Evolutionary conservation across 2,329 filamentous ascomycete species (phyloP).

Genomic region (Mycocentrospora acerina): DNA sequence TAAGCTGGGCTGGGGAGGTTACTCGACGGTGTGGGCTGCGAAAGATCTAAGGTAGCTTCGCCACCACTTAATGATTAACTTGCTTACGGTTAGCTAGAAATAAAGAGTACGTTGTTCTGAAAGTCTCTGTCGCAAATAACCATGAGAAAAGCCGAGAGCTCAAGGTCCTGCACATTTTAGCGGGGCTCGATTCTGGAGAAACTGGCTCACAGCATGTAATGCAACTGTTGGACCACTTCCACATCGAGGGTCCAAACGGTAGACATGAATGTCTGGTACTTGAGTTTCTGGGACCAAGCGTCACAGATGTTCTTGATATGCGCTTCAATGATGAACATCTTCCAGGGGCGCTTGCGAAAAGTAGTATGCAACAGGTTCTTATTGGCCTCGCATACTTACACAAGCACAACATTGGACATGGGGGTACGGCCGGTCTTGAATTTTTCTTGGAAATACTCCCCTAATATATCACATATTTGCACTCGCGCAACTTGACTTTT

Average conservation of each 20-base stretch:
- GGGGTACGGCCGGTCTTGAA: constrained; percentile 18
- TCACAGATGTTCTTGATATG: constrained; percentile 39
- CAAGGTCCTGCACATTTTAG: constrained; percentile 13
- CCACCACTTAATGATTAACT: background rate
- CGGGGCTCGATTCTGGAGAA: constrained; percentile 7
- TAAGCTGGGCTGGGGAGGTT: constrained; percentile 25
- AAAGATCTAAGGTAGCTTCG: constrained; percentile 13
- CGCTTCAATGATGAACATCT: constrained; percentile 40
- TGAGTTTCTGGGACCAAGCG: constrained; percentile 45
- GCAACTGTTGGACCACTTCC: constrained; percentile 42
- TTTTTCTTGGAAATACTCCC: background rate
- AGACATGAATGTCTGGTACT: constrained; percentile 49
- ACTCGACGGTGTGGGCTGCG: constrained; percentile 26
- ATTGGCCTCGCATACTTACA: constrained; percentile 22
- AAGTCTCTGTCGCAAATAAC: constrained; percentile 17
- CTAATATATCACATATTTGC: constrained; percentile 24
- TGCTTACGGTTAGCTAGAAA: constrained; percentile 9
- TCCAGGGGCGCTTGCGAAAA: constrained; percentile 41
- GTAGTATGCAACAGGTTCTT: constrained; percentile 29
- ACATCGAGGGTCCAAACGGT: constrained; percentile 48
- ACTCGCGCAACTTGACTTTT: constrained; percentile 29
- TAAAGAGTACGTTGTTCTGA: constrained; percentile 25
- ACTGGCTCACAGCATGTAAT: constrained; percentile 33
- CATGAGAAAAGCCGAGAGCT: constrained; percentile 12
- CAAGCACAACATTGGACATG: constrained; percentile 24